These are phyloP conservation scores for Parsonsia alboflavescens DNA, from an alignment of 257 asterid genomes.

Conservation along the genomic window DNA sequence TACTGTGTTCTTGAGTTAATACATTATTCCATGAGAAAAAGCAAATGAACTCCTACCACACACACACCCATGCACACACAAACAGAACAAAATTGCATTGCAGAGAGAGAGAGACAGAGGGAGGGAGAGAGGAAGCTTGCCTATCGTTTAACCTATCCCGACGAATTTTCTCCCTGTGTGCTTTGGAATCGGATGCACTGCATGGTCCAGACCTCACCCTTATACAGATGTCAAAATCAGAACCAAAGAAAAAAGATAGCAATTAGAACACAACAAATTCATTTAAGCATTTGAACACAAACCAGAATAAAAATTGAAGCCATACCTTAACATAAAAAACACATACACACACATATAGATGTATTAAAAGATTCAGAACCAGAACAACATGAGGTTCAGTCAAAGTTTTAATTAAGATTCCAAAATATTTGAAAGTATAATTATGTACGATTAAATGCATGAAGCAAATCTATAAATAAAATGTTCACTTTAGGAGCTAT, in stretches of 20 bases:
- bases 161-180: constrained; percentile 55
- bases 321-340: background rate
- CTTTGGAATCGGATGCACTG: constrained; percentile 47
- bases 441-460: background rate
- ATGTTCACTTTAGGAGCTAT: background rate
- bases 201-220: constrained; percentile 41
- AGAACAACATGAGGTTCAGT: background rate
- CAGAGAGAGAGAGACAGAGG: background rate
- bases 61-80: background rate
- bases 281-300: background rate
- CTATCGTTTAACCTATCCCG: constrained; percentile 58
- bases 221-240: background rate
- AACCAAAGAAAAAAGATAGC: constrained; percentile 4
- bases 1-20: background rate
- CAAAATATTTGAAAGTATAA: background rate
- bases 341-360: background rate
- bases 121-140: constrained; percentile 24
- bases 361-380: background rate
- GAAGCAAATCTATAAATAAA: background rate
- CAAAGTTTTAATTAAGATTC: background rate
- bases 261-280: background rate
- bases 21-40: background rate
- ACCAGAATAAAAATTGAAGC: background rate
- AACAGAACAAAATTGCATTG: background rate
- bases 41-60: background rate